Evolutionary conservation across 225 moss, liverwort and hornwort species (phyloP).

Genomic region (Physcomitrellopsis africana): DNA sequence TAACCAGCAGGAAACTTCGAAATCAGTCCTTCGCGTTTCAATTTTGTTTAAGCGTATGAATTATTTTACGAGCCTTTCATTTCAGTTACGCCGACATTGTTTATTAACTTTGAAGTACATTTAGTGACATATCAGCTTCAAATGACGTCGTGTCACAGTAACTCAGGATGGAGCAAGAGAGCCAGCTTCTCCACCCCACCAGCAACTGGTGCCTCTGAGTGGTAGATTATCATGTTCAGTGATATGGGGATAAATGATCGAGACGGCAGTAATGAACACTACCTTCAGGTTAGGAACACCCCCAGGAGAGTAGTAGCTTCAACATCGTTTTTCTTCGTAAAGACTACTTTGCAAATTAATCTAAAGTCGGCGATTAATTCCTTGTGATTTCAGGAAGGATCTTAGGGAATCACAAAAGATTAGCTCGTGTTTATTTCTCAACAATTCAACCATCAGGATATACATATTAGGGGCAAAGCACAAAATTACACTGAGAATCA

Average conservation of each 20-base stretch:
- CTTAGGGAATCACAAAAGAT: slow-evolving; percentile 84
- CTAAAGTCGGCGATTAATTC: neutral
- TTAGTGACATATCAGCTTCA: neutral
- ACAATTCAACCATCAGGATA: neutral
- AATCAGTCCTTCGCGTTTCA: too few species aligned
- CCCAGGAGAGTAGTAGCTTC: neutral
- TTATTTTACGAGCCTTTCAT: too few species aligned
- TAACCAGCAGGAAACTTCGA: too few species aligned
- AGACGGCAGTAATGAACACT: slow-evolving; percentile 63
- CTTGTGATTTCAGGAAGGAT: slow-evolving; percentile 35
- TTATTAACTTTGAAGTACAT: too few species aligned
- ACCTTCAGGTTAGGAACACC: slow-evolving; percentile 55
- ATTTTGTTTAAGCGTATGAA: too few species aligned
- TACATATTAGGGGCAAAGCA: neutral
- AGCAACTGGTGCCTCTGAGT: slow-evolving; percentile 38
- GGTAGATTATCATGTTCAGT: slow-evolving; percentile 58
- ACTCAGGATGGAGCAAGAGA: slow-evolving; percentile 57
- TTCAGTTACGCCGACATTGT: too few species aligned
- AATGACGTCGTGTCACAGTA: slow-evolving; percentile 28
- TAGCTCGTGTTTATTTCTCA: neutral
- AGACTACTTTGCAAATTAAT: neutral
- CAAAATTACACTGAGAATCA: too few species aligned
- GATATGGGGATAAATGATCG: slow-evolving; percentile 89
- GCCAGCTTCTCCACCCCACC: slow-evolving; percentile 60
- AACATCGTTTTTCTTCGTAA: too few species aligned